These are phyloP conservation scores for Amylocarpus encephaloides DNA, from an alignment of 2,329 filamentous ascomycete species.

Conservation along the genomic window DNA sequence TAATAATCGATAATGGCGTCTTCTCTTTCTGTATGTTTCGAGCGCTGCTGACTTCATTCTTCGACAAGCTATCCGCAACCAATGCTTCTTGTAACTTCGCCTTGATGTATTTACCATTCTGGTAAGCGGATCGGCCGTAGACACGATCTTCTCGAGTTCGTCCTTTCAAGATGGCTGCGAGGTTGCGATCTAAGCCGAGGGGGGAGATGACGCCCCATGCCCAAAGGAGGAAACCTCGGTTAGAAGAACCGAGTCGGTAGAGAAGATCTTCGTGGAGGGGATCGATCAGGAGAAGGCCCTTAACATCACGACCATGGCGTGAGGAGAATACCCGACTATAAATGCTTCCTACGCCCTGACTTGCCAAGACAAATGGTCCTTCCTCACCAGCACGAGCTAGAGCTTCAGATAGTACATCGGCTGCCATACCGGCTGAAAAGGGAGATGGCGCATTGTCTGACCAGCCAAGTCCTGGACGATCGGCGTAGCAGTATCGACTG, in stretches of 20 bases:
- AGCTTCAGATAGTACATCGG: conserved; percentile 81
- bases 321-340: conserved; percentile 89
- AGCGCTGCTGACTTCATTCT: conserved; percentile 73
- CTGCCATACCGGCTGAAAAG: conserved; percentile 87
- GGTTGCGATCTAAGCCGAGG: conserved; percentile 73
- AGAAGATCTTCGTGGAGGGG: conserved; percentile 85
- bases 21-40: conserved; percentile 71
- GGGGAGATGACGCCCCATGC: conserved; percentile 78
- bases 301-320: conserved; percentile 67
- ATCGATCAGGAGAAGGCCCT: conserved; percentile 79
- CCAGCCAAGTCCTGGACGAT: conserved; percentile 85
- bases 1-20: conserved; percentile 73
- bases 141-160: conserved; percentile 77
- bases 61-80: conserved; percentile 76
- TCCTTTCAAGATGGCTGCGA: conserved; percentile 75
- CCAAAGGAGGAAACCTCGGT: conserved; percentile 81
- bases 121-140: conserved; percentile 72
- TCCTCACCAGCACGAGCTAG: conserved; percentile 72
- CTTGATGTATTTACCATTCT: conserved; percentile 78
- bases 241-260: conserved; percentile 55
- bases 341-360: conserved; percentile 79
- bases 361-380: conserved; percentile 83
- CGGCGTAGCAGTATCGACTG: conserved; percentile 86
- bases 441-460: conserved; percentile 90
- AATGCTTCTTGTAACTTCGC: conserved; percentile 89